Evolutionary conservation across 805 yeast genomes (phyloP).

Genomic region (Dipodascopsis uninucleata): DNA sequence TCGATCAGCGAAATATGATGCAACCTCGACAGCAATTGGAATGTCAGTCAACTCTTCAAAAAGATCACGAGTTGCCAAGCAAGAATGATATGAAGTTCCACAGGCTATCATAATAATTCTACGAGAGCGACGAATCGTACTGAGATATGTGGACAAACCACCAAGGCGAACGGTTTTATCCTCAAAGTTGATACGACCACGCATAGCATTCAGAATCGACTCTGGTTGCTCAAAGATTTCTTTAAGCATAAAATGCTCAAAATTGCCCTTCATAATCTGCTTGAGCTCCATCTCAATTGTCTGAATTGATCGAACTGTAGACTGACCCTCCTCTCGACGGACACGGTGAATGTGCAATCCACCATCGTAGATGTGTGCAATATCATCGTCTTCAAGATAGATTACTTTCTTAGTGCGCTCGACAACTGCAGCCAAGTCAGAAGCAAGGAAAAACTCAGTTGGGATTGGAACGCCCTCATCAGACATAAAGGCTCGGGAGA

Average conservation of each 20-base stretch:
- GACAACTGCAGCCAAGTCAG: conserved; percentile 94
- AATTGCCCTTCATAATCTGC: conserved; percentile 97
- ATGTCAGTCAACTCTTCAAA: conserved; percentile 95
- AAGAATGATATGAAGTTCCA: conserved; percentile 98
- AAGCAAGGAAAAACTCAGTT: conserved; percentile 90
- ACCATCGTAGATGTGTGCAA: conserved; percentile 97
- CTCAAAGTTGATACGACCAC: conserved; percentile 96
- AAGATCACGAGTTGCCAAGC: conserved; percentile 92
- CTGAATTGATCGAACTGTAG: conserved; percentile 94
- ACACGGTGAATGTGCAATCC: conserved; percentile 98
- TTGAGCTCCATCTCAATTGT: conserved; percentile 95
- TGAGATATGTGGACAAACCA: conserved; percentile 79
- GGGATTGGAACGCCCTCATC: conserved; percentile 93
- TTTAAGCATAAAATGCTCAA: conserved; percentile 96
- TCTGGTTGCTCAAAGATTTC: conserved; percentile 99
- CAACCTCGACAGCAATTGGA: conserved; percentile 88
- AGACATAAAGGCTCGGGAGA: conserved; percentile 92
- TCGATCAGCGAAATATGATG: conserved; percentile 92
- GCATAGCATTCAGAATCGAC: conserved; percentile 96
- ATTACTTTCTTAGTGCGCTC: conserved; percentile 97
- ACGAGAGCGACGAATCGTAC: conserved; percentile 89
- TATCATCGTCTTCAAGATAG: conserved; percentile 95
- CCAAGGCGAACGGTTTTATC: conserved; percentile 75
- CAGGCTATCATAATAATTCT: conserved; percentile 98
- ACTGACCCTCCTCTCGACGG: conserved; percentile 64